Evolutionary conservation across 805 yeast species (phyloP), one percentile per base, ranked within the genome.

Genomic region (Saccharomycopsis sp.): DNA sequence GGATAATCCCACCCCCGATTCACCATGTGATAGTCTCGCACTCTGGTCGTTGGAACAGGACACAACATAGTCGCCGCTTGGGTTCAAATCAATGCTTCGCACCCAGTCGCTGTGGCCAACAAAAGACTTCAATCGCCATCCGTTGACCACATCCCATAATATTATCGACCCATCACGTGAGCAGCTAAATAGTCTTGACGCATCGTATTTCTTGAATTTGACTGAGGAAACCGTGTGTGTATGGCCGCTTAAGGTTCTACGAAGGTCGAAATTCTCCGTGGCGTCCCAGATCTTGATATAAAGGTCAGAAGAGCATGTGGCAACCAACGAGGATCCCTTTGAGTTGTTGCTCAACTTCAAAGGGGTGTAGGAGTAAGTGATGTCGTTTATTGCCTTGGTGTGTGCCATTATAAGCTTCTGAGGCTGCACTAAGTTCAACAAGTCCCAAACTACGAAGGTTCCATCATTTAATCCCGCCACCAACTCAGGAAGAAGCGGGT

Each of bases 41-140:
- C 87, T 80, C 58, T 86, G 89, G 69, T 90, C 97, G 65, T 86
- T 86, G 2, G 96, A 87, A 42, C 91, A 87, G 1, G 92, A 84
- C 20, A 89, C 60, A 2, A 89, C 60, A 62, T 78, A 87, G 52
- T 82, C 85, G 1, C 85, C 86, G 50, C 38, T 44, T 2, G 63
- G 60, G 34, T 73, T 69, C 1, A 76, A 67, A 62, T 84, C 89
- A 1, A 90, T 63, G 9, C 81, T 75, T 58, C 96, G 75, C 2
- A 90, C 90, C 97, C 97, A 92, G 63, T 90, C 97, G 8, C 88
- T 79, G 70, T 92, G 97, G 1, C 92, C 93, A 15, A 80, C 76
- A 58, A 90, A 81, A 0, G 88, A 81, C 60, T 79, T 78, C 17
- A 82, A 64, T 60, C 90, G 81, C 76, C 81, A 83, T 0, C 96